Evolutionary conservation across 2,329 filamentous ascomycete genomes (phyloP), one percentile per base, ranked within the genome.

Genomic region (Ophiostoma australiae): DNA sequence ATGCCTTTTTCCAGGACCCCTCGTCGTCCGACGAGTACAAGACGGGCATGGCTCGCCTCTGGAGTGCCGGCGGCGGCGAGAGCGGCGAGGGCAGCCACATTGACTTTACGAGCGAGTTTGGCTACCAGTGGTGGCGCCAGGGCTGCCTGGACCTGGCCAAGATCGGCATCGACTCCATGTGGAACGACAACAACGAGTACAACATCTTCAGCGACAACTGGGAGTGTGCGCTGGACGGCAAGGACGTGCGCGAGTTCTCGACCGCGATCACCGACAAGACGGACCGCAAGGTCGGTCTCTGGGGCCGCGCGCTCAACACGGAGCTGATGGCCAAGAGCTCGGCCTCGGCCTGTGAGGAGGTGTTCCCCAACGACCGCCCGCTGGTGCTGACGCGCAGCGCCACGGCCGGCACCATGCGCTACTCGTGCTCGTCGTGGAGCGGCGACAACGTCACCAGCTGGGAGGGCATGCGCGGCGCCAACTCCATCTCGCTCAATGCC

Each of bases 101-200:
- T 66, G 90, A 92, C 77, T 92, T 92, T 74, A 91, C 90, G 0
- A 91, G 89, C 0, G 81, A 85, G 31, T 84, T 84, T 0, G 90
- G 88, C 0, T 92, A 87, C 76, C 80, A 87, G 20, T 92, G 89
- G 88, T 92, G 90, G 90, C 90, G 87, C 72, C 81, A 90, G 0
- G 90, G 90, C 1, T 86, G 91, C 10, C 84, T 85, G 72, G 84
- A 83, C 68, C 81, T 92, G 1, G 87, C 87, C 70, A 80, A 85
- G 35, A 80, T 86, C 10, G 90, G 90, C 0, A 89, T 92, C 71
- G 89, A 91, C 74, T 89, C 85, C 67, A 91, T 92, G 80, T 92
- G 90, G 90, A 92, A 92, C 74, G 90, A 92, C 77, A 92, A 92
- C 78, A 92, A 92, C 74, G 90, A 92, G 77, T 92, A 91, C 77